These are phyloP conservation scores for Hypoxylon cercidicola DNA, from an alignment of 495 filamentous ascomycete species.

Conservation along the genomic window DNA sequence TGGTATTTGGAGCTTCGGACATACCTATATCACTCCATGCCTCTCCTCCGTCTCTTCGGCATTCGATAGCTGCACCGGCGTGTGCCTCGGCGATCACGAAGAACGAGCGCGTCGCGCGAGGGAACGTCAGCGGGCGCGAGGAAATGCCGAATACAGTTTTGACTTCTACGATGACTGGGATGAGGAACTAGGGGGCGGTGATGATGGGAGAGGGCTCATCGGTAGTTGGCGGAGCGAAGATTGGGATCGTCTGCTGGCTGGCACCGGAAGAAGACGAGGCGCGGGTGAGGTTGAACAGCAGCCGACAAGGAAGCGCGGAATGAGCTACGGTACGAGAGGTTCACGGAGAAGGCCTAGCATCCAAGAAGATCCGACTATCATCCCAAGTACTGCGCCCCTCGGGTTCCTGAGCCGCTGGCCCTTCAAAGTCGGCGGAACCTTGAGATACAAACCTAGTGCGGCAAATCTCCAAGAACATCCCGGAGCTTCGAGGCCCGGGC, in stretches of 20 bases:
- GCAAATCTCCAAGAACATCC: conserved; percentile 93
- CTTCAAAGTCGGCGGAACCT: conserved; percentile 82
- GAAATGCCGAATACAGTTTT: conserved; percentile 82
- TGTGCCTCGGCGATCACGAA: conserved; percentile 78
- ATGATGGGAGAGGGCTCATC: conserved; percentile 66
- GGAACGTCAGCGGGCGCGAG: conserved; percentile 65
- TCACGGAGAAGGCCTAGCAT: conserved; percentile 72
- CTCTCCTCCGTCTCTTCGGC: conserved; percentile 71
- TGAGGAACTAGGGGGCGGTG: conserved; percentile 71
- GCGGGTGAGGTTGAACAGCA: conserved; percentile 65
- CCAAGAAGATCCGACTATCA: conserved; percentile 86
- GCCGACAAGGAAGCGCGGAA: conserved; percentile 76
- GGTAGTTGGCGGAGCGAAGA: conserved; percentile 81
- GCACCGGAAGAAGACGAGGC: conserved; percentile 66
- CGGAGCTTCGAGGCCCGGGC: conserved; percentile 53
- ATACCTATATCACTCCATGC: conserved; percentile 86
- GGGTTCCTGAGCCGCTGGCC: conserved; percentile 87
- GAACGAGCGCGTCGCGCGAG: conserved; percentile 75
- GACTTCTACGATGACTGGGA: conserved; percentile 99
- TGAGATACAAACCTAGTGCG: conserved; percentile 89
- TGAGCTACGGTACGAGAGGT: conserved; percentile 87
- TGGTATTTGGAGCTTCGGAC: conserved; percentile 86
- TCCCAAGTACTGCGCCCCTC: conserved; percentile 84
- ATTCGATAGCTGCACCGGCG: conserved; percentile 73
- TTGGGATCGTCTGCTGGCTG: conserved; percentile 85